Evolutionary conservation across 176 grass and related monocot species (phyloP), one percentile per base, ranked within the genome.

Genomic region (Musa acuminata): DNA sequence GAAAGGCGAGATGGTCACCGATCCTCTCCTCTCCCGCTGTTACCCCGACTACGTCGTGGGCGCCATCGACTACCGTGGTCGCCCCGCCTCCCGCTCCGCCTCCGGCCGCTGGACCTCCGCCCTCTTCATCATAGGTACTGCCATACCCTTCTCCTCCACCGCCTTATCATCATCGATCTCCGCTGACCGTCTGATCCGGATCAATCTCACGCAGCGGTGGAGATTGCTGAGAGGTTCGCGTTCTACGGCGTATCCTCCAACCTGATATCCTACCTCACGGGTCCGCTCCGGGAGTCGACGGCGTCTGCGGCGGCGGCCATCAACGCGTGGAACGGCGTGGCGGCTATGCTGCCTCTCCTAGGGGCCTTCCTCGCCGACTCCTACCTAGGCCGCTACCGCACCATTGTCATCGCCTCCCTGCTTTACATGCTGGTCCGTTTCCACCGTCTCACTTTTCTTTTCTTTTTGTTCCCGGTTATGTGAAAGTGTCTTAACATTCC

Each of bases 351-450:
- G 35, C 91, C 85, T 1, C 48, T 96, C 49, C 68, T 88, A 17
- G 91, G 88, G 8, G 91, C 87, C 5, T 84, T 95, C 78, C 22
- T 88, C 29, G 91, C 91, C 4, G 91, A 90, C 67, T 77, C 91
- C 0, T 88, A 43, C 49, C 87, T 90, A 2, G 91, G 91, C 8
- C 78, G 91, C 0, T 90, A 82, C 80, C 17, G 11, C 8, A 82
- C 83, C 51, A 84, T 95, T 69, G 35, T 86, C 72, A 2, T 83
- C 43, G 85, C 91, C 9, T 82, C 83, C 25, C 19, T 89, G 13
- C 85, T 95, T 75, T 86, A 86, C 64, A 10, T 82, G 53, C 54
- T 84, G 51, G 87, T 94, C 65, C 16, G 49, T 14, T 13, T 16
- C 2, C 16, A 3, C 72, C 22, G 6, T 10, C 43, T 23, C 26